Conservation (phyloP, 148 eudicot species). For the Amaranthus cruentus region DNA sequence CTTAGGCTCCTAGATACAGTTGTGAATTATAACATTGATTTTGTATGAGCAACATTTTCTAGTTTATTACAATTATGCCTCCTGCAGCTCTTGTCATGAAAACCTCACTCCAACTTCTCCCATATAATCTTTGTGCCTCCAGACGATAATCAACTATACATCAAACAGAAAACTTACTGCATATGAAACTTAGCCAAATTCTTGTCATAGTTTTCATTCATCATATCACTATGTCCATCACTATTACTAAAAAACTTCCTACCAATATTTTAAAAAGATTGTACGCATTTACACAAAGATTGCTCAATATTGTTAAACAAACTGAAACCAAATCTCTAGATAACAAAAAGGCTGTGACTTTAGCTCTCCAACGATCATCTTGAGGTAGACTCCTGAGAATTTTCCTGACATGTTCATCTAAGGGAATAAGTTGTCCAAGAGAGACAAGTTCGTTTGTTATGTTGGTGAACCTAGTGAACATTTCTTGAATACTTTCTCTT, state of each 20-base stretch:
- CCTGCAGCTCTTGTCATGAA: conserved; percentile 9
- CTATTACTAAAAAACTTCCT: too few species aligned
- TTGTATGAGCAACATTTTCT: conserved; percentile 30
- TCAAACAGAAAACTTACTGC: not conserved
- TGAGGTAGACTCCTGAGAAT: not conserved
- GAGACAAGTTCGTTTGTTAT: too few species aligned
- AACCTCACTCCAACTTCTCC: conserved; percentile 9
- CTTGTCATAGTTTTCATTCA: not conserved
- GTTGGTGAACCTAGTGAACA: too few species aligned
- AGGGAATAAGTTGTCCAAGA: too few species aligned
- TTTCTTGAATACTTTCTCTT: too few species aligned
- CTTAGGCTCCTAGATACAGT: conserved; percentile 23
- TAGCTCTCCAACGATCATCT: not conserved
- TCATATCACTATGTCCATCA: too few species aligned
- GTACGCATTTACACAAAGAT: too few species aligned
- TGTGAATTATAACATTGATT: conserved; percentile 32
- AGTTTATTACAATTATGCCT: conserved; percentile 2
- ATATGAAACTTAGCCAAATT: conserved; percentile 8
- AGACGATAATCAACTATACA: conserved; percentile 5
- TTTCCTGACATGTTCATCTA: too few species aligned
- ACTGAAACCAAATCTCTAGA: not conserved
- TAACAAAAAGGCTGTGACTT: not conserved
- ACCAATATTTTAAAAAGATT: too few species aligned
- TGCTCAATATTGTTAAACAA: not conserved
- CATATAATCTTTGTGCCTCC: not conserved